Percentiles rank a stretch among this genome's conserved stretches.
phyloP scores from a whole-genome alignment of 2,329 filamentous ascomycete genomes.

The Colletotrichum sp. region DNA sequence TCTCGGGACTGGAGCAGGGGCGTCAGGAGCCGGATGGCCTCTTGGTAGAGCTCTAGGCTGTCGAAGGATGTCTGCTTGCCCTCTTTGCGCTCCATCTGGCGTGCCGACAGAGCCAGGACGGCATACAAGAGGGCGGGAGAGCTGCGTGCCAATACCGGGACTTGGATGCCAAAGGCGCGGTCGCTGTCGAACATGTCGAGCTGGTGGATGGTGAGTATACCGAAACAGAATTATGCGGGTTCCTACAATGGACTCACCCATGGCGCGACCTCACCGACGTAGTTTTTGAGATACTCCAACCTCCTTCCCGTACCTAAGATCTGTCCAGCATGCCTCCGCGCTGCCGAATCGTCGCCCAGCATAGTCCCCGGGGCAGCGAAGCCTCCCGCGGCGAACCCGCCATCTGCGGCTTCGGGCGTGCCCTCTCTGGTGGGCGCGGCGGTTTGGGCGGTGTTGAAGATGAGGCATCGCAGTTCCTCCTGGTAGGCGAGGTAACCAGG shows the following conservation, averaged over 20 bases:
- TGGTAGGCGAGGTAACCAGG: conserved; percentile 49
- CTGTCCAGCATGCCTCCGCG: background rate
- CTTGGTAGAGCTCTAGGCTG: conserved; percentile 60
- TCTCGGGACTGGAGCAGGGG: conserved; percentile 38
- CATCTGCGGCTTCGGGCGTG: conserved; percentile 33
- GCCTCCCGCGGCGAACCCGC: background rate
- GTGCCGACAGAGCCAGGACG: conserved; percentile 58
- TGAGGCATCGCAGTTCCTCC: conserved; percentile 49
- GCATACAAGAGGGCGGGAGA: conserved; percentile 54
- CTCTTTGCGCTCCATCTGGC: conserved; percentile 57
- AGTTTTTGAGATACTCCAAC: conserved; percentile 50
- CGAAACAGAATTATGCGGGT: no score
- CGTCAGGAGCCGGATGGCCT: conserved; percentile 50
- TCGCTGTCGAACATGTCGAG: conserved; percentile 64
- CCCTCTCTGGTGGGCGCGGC: conserved; percentile 43
- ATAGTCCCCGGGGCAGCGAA: conserved; percentile 14
- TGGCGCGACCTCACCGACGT: conserved; percentile 57
- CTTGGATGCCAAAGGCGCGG: conserved; percentile 55
- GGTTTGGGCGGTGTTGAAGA: conserved; percentile 50
- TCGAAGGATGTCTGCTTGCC: conserved; percentile 48
- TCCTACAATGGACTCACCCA: conserved; percentile 40
- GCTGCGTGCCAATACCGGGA: conserved; percentile 52
- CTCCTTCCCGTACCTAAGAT: conserved; percentile 34
- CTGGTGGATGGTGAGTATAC: conserved; percentile 28
- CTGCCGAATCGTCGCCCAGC: conserved; percentile 1